Conservation (phyloP, 331 rosid species). For the Acacia pycnantha region DNA sequence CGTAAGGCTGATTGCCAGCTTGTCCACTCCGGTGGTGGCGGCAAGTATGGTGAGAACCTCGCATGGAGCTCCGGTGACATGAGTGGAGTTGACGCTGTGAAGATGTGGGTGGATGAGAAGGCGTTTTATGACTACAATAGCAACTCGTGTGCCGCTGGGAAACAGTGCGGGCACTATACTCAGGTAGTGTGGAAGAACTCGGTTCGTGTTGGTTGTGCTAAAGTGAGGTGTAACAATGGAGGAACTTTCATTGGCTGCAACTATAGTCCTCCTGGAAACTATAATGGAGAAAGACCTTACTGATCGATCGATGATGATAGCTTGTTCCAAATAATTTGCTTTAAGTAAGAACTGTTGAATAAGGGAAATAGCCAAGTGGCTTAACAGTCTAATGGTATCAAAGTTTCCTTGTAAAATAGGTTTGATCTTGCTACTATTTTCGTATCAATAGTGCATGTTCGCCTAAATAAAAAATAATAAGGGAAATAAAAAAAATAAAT, state of each 20-base stretch:
- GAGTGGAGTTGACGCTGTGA: slow-evolving; percentile 16
- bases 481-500: neutral
- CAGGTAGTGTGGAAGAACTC: neutral
- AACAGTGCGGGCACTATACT: neutral
- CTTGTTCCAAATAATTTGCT: neutral
- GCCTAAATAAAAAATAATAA: no score
- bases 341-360: neutral
- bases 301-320: neutral
- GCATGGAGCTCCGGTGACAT: neutral
- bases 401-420: no score
- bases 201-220: slow-evolving; percentile 48
- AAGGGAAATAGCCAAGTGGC: neutral
- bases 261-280: slow-evolving; percentile 55
- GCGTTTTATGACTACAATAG: neutral
- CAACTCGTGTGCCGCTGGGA: neutral
- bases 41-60: slow-evolving; percentile 18
- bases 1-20: slow-evolving; percentile 18
- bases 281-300: slow-evolving; percentile 34
- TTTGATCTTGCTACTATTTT: no score
- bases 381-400: no score
- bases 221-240: slow-evolving; percentile 50
- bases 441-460: no score
- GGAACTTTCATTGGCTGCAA: slow-evolving; percentile 54
- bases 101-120: neutral
- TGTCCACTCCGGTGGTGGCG: slow-evolving; percentile 1